Evolutionary conservation across 768 basidiomycete species (phyloP).

Genomic region (Scleroderma citrinum): DNA sequence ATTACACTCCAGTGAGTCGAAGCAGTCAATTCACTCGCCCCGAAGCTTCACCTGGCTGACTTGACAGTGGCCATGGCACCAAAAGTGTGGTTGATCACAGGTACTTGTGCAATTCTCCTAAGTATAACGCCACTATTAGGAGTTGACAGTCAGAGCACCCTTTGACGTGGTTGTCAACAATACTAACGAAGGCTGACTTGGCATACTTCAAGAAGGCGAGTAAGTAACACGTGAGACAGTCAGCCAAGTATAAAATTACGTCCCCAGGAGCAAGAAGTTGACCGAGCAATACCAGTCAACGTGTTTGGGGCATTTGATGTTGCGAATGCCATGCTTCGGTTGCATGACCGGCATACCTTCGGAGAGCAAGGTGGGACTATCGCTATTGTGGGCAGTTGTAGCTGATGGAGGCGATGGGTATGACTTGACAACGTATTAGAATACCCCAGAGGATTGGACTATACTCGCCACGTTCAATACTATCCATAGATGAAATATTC

Average conservation of each 20-base stretch:
- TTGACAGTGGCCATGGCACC: conserved; percentile 1
- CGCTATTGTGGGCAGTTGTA: conserved; percentile 50
- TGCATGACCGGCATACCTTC: neutral
- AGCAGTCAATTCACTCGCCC: too few species aligned
- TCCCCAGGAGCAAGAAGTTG: conserved; percentile 25
- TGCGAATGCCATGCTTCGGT: conserved; percentile 42
- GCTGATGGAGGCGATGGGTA: conserved; percentile 50
- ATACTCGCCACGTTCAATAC: too few species aligned
- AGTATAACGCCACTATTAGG: conserved; percentile 27
- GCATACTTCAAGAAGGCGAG: conserved; percentile 55
- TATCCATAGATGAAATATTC: too few species aligned
- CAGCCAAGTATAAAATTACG: neutral
- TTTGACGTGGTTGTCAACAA: conserved; percentile 65
- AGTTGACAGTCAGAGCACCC: conserved; percentile 35
- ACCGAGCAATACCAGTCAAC: conserved; percentile 36
- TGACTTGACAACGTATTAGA: too few species aligned
- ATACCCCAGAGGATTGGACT: too few species aligned
- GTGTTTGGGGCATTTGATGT: conserved; percentile 39
- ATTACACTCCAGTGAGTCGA: too few species aligned
- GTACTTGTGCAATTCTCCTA: conserved; percentile 1
- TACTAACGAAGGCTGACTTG: conserved; percentile 43
- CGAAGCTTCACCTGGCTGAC: neutral
- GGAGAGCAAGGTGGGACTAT: conserved; percentile 37
- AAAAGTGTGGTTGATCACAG: conserved; percentile 21
- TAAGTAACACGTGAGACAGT: conserved; percentile 24